Evolutionary conservation across 2,329 filamentous ascomycete genomes (phyloP).

Genomic region (Rhynchosporium graminicola): DNA sequence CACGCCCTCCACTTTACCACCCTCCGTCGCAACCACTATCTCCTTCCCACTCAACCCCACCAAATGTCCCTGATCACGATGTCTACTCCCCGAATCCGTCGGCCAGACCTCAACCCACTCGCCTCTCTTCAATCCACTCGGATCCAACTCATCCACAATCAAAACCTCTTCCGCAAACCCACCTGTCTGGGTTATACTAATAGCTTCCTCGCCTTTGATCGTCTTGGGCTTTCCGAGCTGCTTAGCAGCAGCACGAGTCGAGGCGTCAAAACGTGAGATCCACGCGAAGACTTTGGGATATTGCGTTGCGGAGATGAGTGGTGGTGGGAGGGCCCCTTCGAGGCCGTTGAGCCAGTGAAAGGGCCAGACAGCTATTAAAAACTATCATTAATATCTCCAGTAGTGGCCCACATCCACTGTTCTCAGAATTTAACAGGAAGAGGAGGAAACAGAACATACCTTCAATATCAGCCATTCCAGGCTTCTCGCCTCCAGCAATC

Average conservation of each 20-base stretch:
- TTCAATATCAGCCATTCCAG: slow-evolving; percentile 68
- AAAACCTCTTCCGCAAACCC: slow-evolving; percentile 49
- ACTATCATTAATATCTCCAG: slow-evolving; percentile 5
- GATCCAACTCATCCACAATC: slow-evolving; percentile 52
- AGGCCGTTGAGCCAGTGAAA: slow-evolving; percentile 65
- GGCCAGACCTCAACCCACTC: slow-evolving; percentile 59
- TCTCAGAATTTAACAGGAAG: not conserved
- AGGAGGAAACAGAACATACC: slow-evolving; percentile 39
- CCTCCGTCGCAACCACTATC: slow-evolving; percentile 57
- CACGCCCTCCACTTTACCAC: slow-evolving; percentile 46
- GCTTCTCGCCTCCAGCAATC: slow-evolving; percentile 55
- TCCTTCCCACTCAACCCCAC: slow-evolving; percentile 54
- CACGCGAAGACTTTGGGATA: slow-evolving; percentile 66
- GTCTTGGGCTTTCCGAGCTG: slow-evolving; percentile 43
- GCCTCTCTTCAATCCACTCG: slow-evolving; percentile 54
- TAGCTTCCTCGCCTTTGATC: slow-evolving; percentile 57
- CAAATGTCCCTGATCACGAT: slow-evolving; percentile 59
- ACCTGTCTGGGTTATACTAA: slow-evolving; percentile 47
- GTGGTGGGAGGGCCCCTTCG: slow-evolving; percentile 54
- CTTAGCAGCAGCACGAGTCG: slow-evolving; percentile 47
- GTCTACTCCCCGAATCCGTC: slow-evolving; percentile 59
- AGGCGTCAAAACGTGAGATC: slow-evolving; percentile 60
- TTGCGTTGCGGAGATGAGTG: slow-evolving; percentile 50
- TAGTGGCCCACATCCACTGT: not conserved
- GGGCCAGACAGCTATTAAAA: slow-evolving; percentile 55